These are phyloP conservation scores for Fusarium austroafricanum DNA, from an alignment of 2,329 filamentous ascomycete species.

Conservation along the genomic window DNA sequence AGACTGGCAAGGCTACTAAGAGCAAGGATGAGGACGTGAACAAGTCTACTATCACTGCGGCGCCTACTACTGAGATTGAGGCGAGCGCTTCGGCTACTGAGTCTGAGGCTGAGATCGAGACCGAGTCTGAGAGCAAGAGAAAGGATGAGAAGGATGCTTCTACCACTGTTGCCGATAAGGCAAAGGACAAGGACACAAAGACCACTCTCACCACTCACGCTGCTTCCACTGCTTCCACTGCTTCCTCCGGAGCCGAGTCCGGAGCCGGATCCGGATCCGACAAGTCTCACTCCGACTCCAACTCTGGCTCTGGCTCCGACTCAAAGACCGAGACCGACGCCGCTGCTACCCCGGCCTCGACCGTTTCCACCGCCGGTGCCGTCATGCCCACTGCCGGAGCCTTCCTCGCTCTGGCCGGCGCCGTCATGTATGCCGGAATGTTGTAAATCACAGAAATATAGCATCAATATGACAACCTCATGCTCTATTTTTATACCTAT, in stretches of 20 bases:
- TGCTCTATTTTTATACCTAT: constrained; percentile 2
- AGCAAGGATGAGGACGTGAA: constrained; percentile 8
- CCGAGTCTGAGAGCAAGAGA: constrained; percentile 4
- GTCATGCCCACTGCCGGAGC: constrained; percentile 43
- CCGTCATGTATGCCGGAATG: constrained; percentile 46
- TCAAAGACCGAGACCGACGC: constrained; percentile 33
- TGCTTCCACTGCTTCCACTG: constrained; percentile 21
- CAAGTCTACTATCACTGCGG: constrained; percentile 33
- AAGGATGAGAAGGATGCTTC: neutral
- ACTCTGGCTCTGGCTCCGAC: constrained; percentile 25
- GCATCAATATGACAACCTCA: neutral
- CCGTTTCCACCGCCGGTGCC: constrained; percentile 40
- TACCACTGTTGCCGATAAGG: neutral
- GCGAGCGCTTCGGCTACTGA: constrained; percentile 12
- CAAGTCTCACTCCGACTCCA: constrained; percentile 22
- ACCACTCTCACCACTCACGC: constrained; percentile 20
- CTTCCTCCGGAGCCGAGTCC: constrained; percentile 23
- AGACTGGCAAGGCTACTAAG: constrained; percentile 11
- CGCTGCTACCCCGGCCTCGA: constrained; percentile 29
- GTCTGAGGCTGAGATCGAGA: constrained; percentile 5
- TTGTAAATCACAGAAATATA: constrained; percentile 27
- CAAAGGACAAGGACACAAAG: constrained; percentile 18
- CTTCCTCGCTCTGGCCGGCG: constrained; percentile 47
- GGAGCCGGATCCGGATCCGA: constrained; percentile 20
- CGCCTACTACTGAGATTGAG: constrained; percentile 27